phyloP scores from a whole-genome alignment of 1,284 basidiomycete species.

The Dichomitus squalens region DNA sequence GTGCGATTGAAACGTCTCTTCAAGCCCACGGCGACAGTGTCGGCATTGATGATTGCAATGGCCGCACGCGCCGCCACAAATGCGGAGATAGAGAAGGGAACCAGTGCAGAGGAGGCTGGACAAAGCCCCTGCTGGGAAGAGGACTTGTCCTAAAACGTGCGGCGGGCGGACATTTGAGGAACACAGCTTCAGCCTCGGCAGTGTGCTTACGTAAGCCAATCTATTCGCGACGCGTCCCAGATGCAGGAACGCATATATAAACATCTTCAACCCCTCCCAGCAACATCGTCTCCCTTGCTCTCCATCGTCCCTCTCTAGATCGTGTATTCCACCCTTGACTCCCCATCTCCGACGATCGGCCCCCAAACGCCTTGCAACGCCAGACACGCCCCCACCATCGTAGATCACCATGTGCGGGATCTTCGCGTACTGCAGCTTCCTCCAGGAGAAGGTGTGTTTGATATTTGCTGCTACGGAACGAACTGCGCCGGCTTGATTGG shows the following conservation, averaged over 20 bases:
- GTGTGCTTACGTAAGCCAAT: conserved; percentile 15
- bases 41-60: not conserved
- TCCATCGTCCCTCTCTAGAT: not conserved
- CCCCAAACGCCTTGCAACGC: conserved; percentile 10
- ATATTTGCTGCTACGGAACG: not conserved
- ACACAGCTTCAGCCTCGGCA: conserved; percentile 11
- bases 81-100: not conserved
- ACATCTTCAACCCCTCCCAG: conserved; percentile 7
- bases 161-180: not conserved
- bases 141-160: not conserved
- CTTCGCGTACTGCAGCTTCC: conserved; percentile 92
- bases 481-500: no score
- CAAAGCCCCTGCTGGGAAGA: no score
- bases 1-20: no score
- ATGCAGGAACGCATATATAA: conserved; percentile 15
- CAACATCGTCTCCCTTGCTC: conserved; percentile 7
- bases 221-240: conserved; percentile 22
- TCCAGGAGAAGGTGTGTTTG: conserved; percentile 83
- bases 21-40: not conserved
- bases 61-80: not conserved
- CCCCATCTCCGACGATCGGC: not conserved
- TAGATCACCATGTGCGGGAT: conserved; percentile 81
- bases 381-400: conserved; percentile 1
- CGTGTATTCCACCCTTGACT: not conserved
- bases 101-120: not conserved